These are phyloP conservation scores for Diplogelasinospora grovesii DNA, from an alignment of 495 filamentous ascomycete species.

Conservation along the genomic window DNA sequence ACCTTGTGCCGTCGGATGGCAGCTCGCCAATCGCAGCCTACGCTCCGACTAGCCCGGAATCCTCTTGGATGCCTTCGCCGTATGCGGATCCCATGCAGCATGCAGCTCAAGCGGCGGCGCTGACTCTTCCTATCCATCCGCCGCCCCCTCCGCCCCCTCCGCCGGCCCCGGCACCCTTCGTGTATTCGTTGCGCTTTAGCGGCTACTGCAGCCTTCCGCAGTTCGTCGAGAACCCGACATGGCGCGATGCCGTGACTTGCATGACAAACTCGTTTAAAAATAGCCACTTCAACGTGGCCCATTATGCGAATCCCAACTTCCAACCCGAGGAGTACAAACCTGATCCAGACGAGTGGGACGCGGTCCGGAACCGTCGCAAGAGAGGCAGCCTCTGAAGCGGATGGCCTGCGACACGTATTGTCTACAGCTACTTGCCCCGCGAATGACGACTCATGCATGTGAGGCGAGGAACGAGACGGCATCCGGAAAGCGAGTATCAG, in stretches of 20 bases:
- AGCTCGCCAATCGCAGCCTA: conserved; percentile 29
- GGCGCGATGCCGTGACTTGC: conserved; percentile 42
- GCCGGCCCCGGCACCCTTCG: conserved; percentile 21
- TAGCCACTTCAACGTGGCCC: conserved; percentile 72
- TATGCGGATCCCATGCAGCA: conserved; percentile 31
- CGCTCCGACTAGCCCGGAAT: conserved; percentile 33
- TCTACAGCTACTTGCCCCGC: too few relatives aligned
- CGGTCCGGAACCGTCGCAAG: conserved; percentile 28
- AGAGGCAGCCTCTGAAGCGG: conserved; percentile 27
- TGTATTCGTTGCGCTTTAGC: conserved; percentile 39
- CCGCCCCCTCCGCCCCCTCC: conserved; percentile 16
- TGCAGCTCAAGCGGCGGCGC: too few relatives aligned
- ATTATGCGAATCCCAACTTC: conserved; percentile 80
- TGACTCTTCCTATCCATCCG: too few relatives aligned
- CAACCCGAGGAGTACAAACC: conserved; percentile 61
- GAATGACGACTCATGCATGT: too few relatives aligned
- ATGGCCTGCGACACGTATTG: too few relatives aligned
- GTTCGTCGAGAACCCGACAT: conserved; percentile 30
- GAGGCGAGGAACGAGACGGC: too few relatives aligned
- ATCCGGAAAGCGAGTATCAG: too few relatives aligned
- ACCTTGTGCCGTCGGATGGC: conserved; percentile 15
- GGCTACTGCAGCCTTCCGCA: conserved; percentile 38
- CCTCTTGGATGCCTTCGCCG: conserved; percentile 34
- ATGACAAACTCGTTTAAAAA: conserved; percentile 51
- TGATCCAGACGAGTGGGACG: conserved; percentile 32